These are phyloP conservation scores for Perilla frutescens DNA, from an alignment of 257 asterid species.

Conservation along the genomic window DNA sequence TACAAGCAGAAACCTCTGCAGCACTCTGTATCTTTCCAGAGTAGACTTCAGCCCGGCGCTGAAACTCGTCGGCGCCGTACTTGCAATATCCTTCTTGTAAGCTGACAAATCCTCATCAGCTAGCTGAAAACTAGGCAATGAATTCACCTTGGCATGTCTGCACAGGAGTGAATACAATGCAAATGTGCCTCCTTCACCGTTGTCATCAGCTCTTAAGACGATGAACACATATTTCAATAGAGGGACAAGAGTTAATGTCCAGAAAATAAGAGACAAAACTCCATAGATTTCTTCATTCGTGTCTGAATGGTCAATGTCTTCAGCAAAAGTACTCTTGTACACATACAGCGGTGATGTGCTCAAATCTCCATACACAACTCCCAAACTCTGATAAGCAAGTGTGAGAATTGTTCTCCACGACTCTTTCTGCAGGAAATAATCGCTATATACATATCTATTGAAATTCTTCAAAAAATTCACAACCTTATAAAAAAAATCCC, in stretches of 20 bases:
- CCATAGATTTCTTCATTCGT: conserved; percentile 93
- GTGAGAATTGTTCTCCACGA: conserved; percentile 77
- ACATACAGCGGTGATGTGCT: conserved; percentile 91
- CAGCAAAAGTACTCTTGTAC: conserved; percentile 82
- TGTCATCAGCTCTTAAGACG: conserved; percentile 91
- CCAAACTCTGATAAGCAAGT: conserved; percentile 89
- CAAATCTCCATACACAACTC: conserved; percentile 95
- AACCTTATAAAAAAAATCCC: not conserved
- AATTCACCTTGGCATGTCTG: conserved; percentile 77
- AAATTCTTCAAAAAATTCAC: not conserved
- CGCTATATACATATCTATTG: not conserved
- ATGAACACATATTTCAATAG: conserved; percentile 79
- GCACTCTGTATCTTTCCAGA: conserved; percentile 65
- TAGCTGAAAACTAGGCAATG: conserved; percentile 72
- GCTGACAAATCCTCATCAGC: conserved; percentile 78
- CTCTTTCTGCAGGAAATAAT: conserved; percentile 57
- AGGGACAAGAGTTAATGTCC: conserved; percentile 92
- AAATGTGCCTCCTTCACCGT: conserved; percentile 97
- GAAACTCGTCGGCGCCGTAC: conserved; percentile 56
- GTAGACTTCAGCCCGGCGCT: conserved; percentile 65
- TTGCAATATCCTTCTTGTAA: conserved; percentile 58
- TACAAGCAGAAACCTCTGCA: conserved; percentile 68
- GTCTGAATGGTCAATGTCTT: conserved; percentile 76
- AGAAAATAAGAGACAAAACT: conserved; percentile 81
- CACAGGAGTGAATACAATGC: conserved; percentile 84